Evolutionary conservation across 129 eudicot species (phyloP), one percentile per base, ranked within the genome.

Genomic region (Ambrosia trifida): DNA sequence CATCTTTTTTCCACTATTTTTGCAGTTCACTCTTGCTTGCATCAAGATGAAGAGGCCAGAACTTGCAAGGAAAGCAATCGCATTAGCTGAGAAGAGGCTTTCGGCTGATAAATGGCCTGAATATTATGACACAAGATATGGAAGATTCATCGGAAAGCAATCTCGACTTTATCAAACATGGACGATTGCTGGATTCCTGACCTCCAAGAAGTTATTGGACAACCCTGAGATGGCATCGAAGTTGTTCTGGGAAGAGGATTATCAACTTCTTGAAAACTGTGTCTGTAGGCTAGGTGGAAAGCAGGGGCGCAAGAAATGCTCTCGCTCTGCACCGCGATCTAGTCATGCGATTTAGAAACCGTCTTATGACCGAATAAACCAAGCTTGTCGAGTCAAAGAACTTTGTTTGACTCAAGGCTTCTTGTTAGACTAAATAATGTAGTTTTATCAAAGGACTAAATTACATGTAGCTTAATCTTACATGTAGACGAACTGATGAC

Each of bases 11-110:
- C 44, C 31, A 66, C 50, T 47, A 2, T 43, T 58, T 32, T 54
- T 66, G 75, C 85, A 91, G 97, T 88, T 91, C 83, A 91, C 97
- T 17, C 81, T 91, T 51, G 96, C 96, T 20, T 91, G 97, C 85
- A 86, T 88, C 52, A 91, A 91, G 94, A 91, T 91, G 97, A 82
- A 80, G 74, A 84, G 83, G 72, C 92, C 93, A 19, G 93, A 82
- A 63, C 76, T 91, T 36, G 97, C 97, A 36, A 79, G 81, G 67
- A 86, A 88, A 68, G 97, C 97, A 12, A 60, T 88, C 3, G 80
- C 75, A 52, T 50, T 91, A 68, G 97, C 94, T 0, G 96, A 91
- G 72, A 80, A 86, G 83, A 76, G 87, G 83, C 96, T 91, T 50
- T 70, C 83, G 7, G 44, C 16, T 0, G 97, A 91, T 67, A 64